Conservation (phyloP, 768 basidiomycete species). For the Botryobasidium botryosum region DNA sequence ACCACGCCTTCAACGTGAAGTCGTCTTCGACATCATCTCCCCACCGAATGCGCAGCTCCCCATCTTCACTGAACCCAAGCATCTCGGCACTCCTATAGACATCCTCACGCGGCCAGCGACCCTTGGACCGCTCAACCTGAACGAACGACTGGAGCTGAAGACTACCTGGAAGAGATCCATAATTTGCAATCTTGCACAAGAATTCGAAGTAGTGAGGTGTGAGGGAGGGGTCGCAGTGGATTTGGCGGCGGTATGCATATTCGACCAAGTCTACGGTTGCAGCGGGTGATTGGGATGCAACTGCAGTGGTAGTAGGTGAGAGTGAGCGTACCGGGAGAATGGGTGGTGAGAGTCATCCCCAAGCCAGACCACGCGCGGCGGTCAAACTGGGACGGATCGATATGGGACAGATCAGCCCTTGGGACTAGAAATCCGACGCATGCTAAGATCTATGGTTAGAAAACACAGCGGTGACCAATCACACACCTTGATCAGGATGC, state of each 20-base stretch:
- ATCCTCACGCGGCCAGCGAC: constrained; percentile 46
- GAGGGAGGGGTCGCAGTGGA: constrained; percentile 54
- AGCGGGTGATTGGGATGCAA: constrained; percentile 3
- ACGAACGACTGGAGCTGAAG: constrained; percentile 39
- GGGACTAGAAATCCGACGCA: not conserved
- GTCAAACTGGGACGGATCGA: not conserved
- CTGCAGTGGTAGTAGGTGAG: constrained; percentile 1
- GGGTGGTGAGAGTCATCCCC: constrained; percentile 50
- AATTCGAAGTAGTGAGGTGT: constrained; percentile 46
- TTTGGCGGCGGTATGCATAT: constrained; percentile 70
- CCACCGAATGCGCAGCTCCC: constrained; percentile 35
- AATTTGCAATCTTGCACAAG: constrained; percentile 26
- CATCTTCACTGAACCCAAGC: constrained; percentile 49
- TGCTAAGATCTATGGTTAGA: not conserved
- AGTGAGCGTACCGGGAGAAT: constrained; percentile 36
- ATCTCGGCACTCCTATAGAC: constrained; percentile 27
- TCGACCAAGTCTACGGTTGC: constrained; percentile 38
- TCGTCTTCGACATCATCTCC: constrained; percentile 45
- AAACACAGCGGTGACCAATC: too few species aligned
- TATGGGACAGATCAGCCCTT: not conserved
- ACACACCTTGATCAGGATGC: constrained; percentile 62
- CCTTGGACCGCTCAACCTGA: constrained; percentile 41
- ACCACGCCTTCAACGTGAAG: constrained; percentile 56
- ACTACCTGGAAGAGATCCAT: constrained; percentile 34
- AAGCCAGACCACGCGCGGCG: constrained; percentile 16